Evolutionary conservation across 306 rosid species (phyloP).

Genomic region (Malus domestica): DNA sequence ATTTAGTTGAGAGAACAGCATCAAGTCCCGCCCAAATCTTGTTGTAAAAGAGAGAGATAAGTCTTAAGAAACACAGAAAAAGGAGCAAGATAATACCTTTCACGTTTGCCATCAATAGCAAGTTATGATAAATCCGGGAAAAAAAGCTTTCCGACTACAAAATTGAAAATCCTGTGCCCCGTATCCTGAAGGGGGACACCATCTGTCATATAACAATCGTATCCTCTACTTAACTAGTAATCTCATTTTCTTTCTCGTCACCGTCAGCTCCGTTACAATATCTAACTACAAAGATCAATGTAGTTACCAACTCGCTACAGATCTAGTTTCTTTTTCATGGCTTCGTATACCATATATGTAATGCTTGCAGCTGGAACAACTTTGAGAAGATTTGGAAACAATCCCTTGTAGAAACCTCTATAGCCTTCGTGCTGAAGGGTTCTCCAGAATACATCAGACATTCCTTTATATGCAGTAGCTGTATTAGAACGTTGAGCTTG

Average conservation of each 20-base stretch:
- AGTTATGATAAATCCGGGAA: slow-evolving; percentile 42
- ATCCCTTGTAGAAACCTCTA: slow-evolving; percentile 89
- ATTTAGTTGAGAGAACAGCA: background rate
- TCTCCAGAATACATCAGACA: slow-evolving; percentile 83
- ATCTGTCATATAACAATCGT: slow-evolving; percentile 17
- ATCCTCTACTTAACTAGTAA: slow-evolving; percentile 28
- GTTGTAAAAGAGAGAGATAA: background rate
- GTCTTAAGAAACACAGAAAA: background rate
- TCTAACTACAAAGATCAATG: slow-evolving; percentile 26
- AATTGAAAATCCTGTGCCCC: slow-evolving; percentile 51
- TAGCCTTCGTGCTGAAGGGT: slow-evolving; percentile 64
- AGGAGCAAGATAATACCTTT: slow-evolving; percentile 11
- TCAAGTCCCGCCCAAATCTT: background rate
- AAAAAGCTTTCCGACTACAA: slow-evolving; percentile 54
- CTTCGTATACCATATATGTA: slow-evolving; percentile 84
- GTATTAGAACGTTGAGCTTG: slow-evolving; percentile 62
- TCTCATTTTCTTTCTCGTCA: slow-evolving; percentile 18
- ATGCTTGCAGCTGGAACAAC: slow-evolving; percentile 95
- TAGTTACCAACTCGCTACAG: slow-evolving; percentile 38
- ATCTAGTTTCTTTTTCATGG: slow-evolving; percentile 74
- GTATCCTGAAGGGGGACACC: slow-evolving; percentile 29
- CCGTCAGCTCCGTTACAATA: slow-evolving; percentile 19
- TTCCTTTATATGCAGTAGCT: slow-evolving; percentile 48
- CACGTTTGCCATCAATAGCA: slow-evolving; percentile 24
- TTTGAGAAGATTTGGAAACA: slow-evolving; percentile 86